Conservation (phyloP, 2,329 filamentous ascomycete genomes). For the Diaporthe nobilis region DNA sequence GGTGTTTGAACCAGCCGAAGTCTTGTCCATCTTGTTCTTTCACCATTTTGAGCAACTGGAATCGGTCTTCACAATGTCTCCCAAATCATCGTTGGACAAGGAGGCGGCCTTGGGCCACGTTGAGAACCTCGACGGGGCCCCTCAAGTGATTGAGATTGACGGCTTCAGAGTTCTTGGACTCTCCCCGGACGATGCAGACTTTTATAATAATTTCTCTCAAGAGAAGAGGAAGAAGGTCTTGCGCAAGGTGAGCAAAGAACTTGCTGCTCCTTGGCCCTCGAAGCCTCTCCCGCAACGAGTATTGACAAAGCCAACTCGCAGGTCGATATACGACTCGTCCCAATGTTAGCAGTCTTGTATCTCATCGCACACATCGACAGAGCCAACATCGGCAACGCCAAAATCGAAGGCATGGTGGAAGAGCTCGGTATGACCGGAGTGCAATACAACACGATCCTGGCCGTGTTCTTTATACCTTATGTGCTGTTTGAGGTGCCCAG, state of each 20-base stretch:
- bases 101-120: conserved; percentile 33
- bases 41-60: neutral
- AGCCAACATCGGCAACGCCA: conserved; percentile 47
- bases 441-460: conserved; percentile 44
- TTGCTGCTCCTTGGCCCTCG: neutral
- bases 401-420: conserved; percentile 46
- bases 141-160: conserved; percentile 47
- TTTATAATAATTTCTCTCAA: conserved; percentile 48
- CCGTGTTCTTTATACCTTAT: conserved; percentile 73
- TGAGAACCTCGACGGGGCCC: conserved; percentile 38
- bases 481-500: conserved; percentile 72
- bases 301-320: neutral
- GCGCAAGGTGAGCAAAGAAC: conserved; percentile 42
- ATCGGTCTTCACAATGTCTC: conserved; percentile 7
- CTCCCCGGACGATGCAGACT: conserved; percentile 49
- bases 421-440: conserved; percentile 44
- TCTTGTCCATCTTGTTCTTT: neutral
- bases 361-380: conserved; percentile 46
- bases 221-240: conserved; percentile 46
- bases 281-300: neutral
- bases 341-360: conserved; percentile 45
- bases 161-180: conserved; percentile 50
- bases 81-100: conserved; percentile 14
- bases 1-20: neutral
- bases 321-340: conserved; percentile 45